Conservation (phyloP, 2,329 filamentous ascomycete genomes). For the Neonectria neomacrospora region DNA sequence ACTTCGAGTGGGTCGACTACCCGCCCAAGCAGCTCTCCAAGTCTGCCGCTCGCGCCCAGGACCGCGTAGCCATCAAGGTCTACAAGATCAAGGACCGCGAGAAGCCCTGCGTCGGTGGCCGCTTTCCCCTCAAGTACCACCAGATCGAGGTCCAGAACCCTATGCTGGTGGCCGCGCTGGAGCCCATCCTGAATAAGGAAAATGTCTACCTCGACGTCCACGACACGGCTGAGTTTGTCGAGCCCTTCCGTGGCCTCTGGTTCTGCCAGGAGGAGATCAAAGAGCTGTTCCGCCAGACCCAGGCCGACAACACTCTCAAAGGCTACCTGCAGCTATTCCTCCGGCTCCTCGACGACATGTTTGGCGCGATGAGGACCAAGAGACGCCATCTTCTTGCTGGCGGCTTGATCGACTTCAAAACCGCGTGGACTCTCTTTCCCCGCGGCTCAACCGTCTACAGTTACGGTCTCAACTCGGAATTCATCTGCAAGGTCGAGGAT, state of each 20-base stretch:
- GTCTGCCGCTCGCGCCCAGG: constrained; percentile 49
- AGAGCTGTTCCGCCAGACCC: constrained; percentile 44
- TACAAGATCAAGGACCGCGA: constrained; percentile 58
- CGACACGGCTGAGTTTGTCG: constrained; percentile 50
- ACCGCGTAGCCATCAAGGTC: constrained; percentile 56
- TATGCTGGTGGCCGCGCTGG: constrained; percentile 54
- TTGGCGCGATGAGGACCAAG: constrained; percentile 53
- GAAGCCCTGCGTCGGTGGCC: constrained; percentile 54
- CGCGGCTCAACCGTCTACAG: constrained; percentile 53
- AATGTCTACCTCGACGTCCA: constrained; percentile 52
- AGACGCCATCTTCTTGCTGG: constrained; percentile 50
- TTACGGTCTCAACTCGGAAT: constrained; percentile 53
- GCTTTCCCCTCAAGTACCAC: constrained; percentile 54
- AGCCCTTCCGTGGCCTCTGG: constrained; percentile 56
- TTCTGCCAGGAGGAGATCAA: constrained; percentile 58
- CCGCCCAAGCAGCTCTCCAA: constrained; percentile 57
- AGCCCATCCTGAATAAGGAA: constrained; percentile 56
- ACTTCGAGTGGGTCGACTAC: constrained; percentile 54
- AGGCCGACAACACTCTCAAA: constrained; percentile 45
- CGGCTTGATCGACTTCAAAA: constrained; percentile 54
- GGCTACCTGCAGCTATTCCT: constrained; percentile 55
- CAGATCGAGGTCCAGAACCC: constrained; percentile 57
- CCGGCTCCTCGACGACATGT: constrained; percentile 55
- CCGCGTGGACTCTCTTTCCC: constrained; percentile 59
- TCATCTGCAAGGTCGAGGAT: constrained; percentile 53